Conservation (phyloP, 2,329 filamentous ascomycete genomes). For the Aspergillus costaricaensis region DNA sequence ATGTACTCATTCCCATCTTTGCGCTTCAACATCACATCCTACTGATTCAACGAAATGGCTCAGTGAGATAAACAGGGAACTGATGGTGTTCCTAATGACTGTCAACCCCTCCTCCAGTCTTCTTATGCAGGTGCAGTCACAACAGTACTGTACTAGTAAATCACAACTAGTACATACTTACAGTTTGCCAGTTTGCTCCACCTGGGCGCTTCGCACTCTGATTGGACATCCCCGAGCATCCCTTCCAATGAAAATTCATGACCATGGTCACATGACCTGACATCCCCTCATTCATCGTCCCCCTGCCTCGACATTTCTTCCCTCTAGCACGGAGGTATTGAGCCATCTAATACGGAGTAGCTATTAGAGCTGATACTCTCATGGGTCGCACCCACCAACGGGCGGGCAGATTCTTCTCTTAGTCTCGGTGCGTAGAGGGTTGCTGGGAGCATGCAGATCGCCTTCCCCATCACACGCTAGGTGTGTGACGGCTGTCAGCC, state of each 20-base stretch:
- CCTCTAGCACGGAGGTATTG: too few species aligned
- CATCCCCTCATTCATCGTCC: too few species aligned
- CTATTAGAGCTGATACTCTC: background rate
- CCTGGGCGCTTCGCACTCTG: constrained; percentile 15
- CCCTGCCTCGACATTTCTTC: too few species aligned
- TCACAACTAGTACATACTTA: too few species aligned
- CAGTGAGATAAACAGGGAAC: background rate
- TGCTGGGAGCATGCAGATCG: constrained; percentile 30
- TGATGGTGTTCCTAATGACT: background rate
- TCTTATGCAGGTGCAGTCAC: constrained; percentile 15
- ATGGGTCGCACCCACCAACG: background rate
- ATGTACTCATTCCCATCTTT: background rate
- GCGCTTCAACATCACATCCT: background rate
- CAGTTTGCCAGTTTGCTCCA: background rate
- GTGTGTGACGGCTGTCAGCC: constrained; percentile 36
- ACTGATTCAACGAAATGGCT: too few species aligned
- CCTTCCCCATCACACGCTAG: constrained; percentile 35
- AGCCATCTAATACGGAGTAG: too few species aligned
- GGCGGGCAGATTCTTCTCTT: constrained; percentile 7
- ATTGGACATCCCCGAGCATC: background rate
- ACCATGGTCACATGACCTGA: too few species aligned
- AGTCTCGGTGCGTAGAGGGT: background rate
- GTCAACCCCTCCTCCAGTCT: background rate
- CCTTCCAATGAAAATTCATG: too few species aligned
- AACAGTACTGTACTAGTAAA: background rate